Percentiles rank a stretch among this genome's conserved stretches.
Evolutionary conservation across 2,329 filamentous ascomycete species (phyloP).

Genomic region (Xylaria sp.): DNA sequence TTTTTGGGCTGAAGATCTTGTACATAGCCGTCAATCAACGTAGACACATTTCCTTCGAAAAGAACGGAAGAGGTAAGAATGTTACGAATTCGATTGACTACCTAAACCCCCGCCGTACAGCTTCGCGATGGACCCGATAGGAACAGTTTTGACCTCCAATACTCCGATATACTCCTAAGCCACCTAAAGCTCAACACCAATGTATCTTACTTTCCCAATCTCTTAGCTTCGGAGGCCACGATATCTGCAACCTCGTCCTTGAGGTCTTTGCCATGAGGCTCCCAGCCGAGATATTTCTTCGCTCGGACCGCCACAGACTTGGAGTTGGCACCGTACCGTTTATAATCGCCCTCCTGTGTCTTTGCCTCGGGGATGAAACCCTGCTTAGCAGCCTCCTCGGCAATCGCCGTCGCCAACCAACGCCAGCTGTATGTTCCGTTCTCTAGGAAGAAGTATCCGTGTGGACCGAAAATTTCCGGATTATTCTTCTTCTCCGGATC

Average conservation of each 20-base stretch:
- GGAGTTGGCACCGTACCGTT: slow-evolving; percentile 56
- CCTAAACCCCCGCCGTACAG: not conserved
- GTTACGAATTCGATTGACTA: slow-evolving; percentile 7
- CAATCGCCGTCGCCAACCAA: slow-evolving; percentile 66
- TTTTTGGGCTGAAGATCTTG: not conserved
- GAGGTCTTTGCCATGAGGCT: slow-evolving; percentile 52
- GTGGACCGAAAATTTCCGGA: slow-evolving; percentile 70
- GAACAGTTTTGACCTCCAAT: not conserved
- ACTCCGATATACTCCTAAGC: not conserved
- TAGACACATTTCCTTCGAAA: not conserved
- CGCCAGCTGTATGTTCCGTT: slow-evolving; percentile 72
- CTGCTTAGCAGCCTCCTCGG: slow-evolving; percentile 65
- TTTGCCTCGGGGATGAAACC: slow-evolving; percentile 55
- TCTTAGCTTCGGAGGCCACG: slow-evolving; percentile 55
- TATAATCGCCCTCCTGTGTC: slow-evolving; percentile 45
- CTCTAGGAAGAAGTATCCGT: slow-evolving; percentile 75
- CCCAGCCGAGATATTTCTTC: slow-evolving; percentile 60
- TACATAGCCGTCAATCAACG: not conserved
- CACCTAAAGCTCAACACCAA: not conserved
- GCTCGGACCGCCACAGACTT: slow-evolving; percentile 57
- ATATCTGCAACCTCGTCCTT: slow-evolving; percentile 54
- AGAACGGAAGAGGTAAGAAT: not conserved
- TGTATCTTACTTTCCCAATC: slow-evolving; percentile 45
- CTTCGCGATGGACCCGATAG: not conserved
- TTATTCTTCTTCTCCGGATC: slow-evolving; percentile 66